Evolutionary conservation across 2,329 filamentous ascomycete species (phyloP), one percentile per base, ranked within the genome.

Genomic region (Penicillium olsonii): DNA sequence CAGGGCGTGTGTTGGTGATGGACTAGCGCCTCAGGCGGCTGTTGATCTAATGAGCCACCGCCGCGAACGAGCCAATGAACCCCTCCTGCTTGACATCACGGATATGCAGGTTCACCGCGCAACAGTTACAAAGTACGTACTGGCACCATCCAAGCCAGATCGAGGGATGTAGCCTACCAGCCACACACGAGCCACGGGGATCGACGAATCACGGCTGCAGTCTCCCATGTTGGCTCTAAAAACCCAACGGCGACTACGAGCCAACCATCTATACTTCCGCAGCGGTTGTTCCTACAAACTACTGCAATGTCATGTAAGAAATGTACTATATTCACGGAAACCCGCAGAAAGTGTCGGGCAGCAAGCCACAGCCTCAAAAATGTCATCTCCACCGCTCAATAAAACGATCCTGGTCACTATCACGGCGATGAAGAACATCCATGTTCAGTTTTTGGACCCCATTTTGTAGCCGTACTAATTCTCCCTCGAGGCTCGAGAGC

Each of bases 381-480:
- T 56, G n/a, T n/a, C n/a, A 66, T 14, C 46, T 22, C 70, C 70
- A 73, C 42, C 47, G 61, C 35, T 68, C 63, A 33, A 73, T 47
- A 43, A 73, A 68, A 31, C 42, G 63, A 12, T 66, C 64, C 31
- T 60, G 64, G 11, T 44, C 47, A 39, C 56, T 59, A 46, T 72
- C 67, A 20, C 64, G 60, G 31, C 64, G 63, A 48, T 67, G 58
- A 31, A 72, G 48, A 43, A 63, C 52, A 45, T 68, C 65, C 49
- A 68, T 37, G 38, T 72, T 57, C 20, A 74, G 56, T n/a, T 56
- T 56, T 45, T 68, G 59, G 18, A 71, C 52, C 2, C 65, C 67
- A 40, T 64, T 65, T 40, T 70, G 68, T 22, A 73, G 53, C 17
- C 37, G 37, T 6, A 48, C 53, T 26, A 74, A 56, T 45, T 66